Evolutionary conservation across 768 basidiomycete genomes (phyloP).

Genomic region (Suillus sp.): DNA sequence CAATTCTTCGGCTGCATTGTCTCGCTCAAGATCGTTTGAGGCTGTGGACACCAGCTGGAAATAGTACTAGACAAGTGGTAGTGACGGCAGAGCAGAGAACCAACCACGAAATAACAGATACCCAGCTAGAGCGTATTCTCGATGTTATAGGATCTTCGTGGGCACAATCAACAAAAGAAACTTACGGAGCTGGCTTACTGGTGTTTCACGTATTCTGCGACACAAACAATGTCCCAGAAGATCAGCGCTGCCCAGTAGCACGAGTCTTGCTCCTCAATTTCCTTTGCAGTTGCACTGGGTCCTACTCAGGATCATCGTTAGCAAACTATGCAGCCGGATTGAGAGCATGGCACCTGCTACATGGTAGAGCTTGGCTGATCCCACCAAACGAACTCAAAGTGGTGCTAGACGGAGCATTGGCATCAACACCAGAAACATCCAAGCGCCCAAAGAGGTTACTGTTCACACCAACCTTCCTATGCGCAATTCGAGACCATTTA

Average conservation of each 20-base stretch:
- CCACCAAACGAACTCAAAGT: constrained; percentile 19
- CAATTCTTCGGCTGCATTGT: background rate
- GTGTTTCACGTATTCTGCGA: too few relatives aligned
- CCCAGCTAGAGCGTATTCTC: too few relatives aligned
- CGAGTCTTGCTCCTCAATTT: constrained; percentile 11
- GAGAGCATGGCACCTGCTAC: constrained; percentile 29
- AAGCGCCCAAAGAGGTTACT: constrained; percentile 20
- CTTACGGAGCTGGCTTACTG: too few relatives aligned
- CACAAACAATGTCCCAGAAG: too few relatives aligned
- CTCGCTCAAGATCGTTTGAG: background rate
- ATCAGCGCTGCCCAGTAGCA: too few relatives aligned
- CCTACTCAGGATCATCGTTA: constrained; percentile 18
- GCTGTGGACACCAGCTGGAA: background rate
- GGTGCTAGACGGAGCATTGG: constrained; percentile 12
- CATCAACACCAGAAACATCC: constrained; percentile 26
- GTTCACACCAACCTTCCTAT: background rate
- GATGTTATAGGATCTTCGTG: too few relatives aligned
- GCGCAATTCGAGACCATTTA: constrained; percentile 16
- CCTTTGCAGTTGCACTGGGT: constrained; percentile 18
- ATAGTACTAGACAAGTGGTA: background rate
- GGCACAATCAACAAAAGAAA: too few relatives aligned
- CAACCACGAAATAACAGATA: constrained; percentile 4
- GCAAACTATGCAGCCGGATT: constrained; percentile 20
- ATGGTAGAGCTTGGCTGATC: constrained; percentile 19
- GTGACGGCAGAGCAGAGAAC: background rate